Base-by-base conservation (phyloP, 352 stramenopile species). In the Globisporangium rhizosaccharum region DNA sequence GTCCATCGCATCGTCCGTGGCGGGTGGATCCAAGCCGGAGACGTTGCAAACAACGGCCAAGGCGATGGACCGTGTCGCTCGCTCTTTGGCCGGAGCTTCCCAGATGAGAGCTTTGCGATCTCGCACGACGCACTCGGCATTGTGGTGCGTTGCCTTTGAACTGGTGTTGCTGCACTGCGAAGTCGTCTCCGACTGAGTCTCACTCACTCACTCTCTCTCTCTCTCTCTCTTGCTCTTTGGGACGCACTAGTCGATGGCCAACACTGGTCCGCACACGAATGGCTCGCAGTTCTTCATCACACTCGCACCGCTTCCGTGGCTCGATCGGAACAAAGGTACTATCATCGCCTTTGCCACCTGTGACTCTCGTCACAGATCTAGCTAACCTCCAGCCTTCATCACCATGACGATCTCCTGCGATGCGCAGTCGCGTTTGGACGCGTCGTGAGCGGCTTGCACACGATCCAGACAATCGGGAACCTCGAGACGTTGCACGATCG, bases 221-320 rank as follows among this genome's bases (percentile, higher is more conserved):
- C 0, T 15, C 18, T 17, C 30, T 26, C 2, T 44, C 51, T 28
- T 5, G 39, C 5, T 44, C 20, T 2, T 45, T 28, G 45, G 39
- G 49, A 30, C n/a, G 48, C 26, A 15, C 3, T 28, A 88, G 61
- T 97, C 94, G 37, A 99, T 99, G 97, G 97, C 97, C 33, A 99
- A 99, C 67, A 81, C 67, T 57, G 66, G 96, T 0, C 87, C 82
- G 20, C 88, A 98, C 65, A 98, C 97, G 7, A 99, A 99, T 59
- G 97, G 96, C 14, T 98, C 85, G 20, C 98, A 99, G 73, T 99
- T 99, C 71, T 99, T 99, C 79, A 98, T 99, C 66, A 99, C 97
- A 7, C 58, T 94, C 33, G 72, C 78, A 10, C 76, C 79, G 5
- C 63, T 87, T 53, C 72, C 79, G 8, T 90, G 65, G 61, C 67